phyloP scores from a whole-genome alignment of 2,329 filamentous ascomycete species.

The Pyricularia grisea region DNA sequence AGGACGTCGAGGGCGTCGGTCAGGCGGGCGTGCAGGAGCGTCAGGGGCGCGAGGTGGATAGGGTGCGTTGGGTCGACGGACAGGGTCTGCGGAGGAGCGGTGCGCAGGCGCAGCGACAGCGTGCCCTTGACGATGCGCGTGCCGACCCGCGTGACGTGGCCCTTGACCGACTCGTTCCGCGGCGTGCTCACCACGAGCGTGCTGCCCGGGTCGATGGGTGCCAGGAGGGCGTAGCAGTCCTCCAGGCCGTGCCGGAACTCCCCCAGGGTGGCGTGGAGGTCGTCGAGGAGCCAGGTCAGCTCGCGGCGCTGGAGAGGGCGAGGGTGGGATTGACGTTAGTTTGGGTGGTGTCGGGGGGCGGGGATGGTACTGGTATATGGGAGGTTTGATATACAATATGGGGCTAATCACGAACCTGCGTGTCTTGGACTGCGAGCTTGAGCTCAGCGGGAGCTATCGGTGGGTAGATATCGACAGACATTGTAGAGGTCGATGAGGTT shows the following conservation, averaged over 20 bases:
- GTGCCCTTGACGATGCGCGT: conserved; percentile 86
- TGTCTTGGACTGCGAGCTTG: conserved; percentile 36
- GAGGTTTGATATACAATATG: neutral
- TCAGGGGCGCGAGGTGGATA: conserved; percentile 60
- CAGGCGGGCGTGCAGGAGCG: conserved; percentile 64
- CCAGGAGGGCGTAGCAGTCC: conserved; percentile 80
- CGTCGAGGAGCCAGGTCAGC: conserved; percentile 43
- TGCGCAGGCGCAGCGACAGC: conserved; percentile 67
- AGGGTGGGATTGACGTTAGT: conserved; percentile 11
- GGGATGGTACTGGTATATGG: neutral
- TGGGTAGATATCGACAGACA: conserved; percentile 53
- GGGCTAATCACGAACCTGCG: conserved; percentile 32
- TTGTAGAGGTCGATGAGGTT: conserved; percentile 16
- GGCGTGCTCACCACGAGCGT: conserved; percentile 84
- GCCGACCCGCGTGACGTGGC: conserved; percentile 81
- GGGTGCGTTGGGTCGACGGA: conserved; percentile 36
- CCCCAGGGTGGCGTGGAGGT: conserved; percentile 37
- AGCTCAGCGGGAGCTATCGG: conserved; percentile 39
- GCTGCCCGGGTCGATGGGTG: conserved; percentile 74
- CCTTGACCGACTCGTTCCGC: conserved; percentile 84
- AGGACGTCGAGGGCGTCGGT: conserved; percentile 79
- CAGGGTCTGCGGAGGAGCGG: conserved; percentile 44
- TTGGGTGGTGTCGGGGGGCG: conserved; percentile 17
- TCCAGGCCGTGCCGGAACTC: conserved; percentile 60
- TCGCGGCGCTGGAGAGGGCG: conserved; percentile 33